Evolutionary conservation across 148 eudicot species (phyloP).

Genomic region (Amaranthus hypochondriacus): DNA sequence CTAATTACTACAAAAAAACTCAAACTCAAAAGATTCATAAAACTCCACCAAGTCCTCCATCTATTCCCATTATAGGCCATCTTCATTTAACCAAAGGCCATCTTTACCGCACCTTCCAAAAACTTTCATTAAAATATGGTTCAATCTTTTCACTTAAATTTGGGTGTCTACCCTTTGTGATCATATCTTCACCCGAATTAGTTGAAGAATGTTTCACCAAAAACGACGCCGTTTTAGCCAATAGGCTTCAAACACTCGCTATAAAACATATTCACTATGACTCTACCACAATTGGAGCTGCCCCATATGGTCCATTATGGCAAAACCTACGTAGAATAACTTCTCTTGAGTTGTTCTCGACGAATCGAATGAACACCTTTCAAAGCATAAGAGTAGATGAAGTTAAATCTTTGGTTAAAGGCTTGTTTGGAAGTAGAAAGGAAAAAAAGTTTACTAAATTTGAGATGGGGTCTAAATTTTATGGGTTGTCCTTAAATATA

Average conservation of each 20-base stretch:
- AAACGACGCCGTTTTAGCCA: constrained; percentile 25
- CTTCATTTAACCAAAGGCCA: constrained; percentile 19
- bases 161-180: constrained; percentile 14
- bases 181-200: constrained; percentile 23
- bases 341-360: constrained; percentile 16
- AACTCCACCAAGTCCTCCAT: constrained; percentile 22
- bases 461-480: constrained; percentile 28
- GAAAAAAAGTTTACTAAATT: constrained; percentile 9
- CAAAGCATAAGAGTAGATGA: constrained; percentile 29
- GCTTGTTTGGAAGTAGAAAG: constrained; percentile 6
- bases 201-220: constrained; percentile 30
- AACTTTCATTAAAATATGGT: constrained; percentile 18
- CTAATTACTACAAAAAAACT: background rate
- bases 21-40: background rate
- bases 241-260: constrained; percentile 18
- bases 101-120: constrained; percentile 13
- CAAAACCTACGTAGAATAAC: constrained; percentile 25
- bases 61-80: constrained; percentile 26
- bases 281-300: constrained; percentile 19
- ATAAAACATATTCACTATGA: constrained; percentile 25
- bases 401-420: constrained; percentile 15
- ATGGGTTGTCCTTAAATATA: constrained; percentile 34
- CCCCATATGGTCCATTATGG: constrained; percentile 29
- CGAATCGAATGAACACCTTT: background rate
- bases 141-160: constrained; percentile 14